phyloP scores from a whole-genome alignment of 192 early-diverging fungal species.

The Linnemannia elongata region DNA sequence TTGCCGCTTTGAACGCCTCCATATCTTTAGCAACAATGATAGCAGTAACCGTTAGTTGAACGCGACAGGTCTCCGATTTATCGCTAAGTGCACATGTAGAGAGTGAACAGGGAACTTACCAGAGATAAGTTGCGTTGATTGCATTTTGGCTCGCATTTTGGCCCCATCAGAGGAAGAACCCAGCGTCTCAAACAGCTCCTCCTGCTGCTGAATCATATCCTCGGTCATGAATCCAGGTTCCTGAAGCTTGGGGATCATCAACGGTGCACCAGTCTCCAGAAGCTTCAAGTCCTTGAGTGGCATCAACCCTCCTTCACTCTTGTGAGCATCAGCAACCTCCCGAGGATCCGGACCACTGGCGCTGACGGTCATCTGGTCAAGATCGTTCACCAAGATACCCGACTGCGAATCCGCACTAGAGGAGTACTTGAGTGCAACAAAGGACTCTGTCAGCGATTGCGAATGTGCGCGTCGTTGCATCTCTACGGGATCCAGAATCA shows the following conservation, averaged over 20 bases:
- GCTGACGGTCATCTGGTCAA: constrained; percentile 31
- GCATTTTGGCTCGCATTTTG: constrained; percentile 79
- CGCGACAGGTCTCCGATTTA: neutral
- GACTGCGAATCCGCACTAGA: constrained; percentile 60
- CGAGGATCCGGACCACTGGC: constrained; percentile 34
- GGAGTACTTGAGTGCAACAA: constrained; percentile 65
- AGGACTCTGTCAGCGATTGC: constrained; percentile 62
- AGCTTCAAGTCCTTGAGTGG: constrained; percentile 62
- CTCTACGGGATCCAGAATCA: constrained; percentile 41
- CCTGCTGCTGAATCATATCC: constrained; percentile 89
- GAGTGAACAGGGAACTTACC: constrained; percentile 50
- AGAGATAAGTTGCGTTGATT: constrained; percentile 80
- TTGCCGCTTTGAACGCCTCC: constrained; percentile 96
- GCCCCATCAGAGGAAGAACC: constrained; percentile 81
- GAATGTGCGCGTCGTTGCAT: constrained; percentile 26
- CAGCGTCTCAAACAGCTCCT: constrained; percentile 80
- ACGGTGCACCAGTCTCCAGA: constrained; percentile 69
- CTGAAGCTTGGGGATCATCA: constrained; percentile 81
- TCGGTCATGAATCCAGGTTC: constrained; percentile 87
- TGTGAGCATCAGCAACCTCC: constrained; percentile 56
- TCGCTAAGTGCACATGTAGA: neutral
- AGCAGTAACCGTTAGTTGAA: neutral
- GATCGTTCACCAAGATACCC: constrained; percentile 27
- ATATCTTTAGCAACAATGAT: constrained; percentile 68
- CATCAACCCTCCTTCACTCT: constrained; percentile 65